Conservation (phyloP, 192 early-diverging fungal genomes). For the Geranomyces michiganensis region DNA sequence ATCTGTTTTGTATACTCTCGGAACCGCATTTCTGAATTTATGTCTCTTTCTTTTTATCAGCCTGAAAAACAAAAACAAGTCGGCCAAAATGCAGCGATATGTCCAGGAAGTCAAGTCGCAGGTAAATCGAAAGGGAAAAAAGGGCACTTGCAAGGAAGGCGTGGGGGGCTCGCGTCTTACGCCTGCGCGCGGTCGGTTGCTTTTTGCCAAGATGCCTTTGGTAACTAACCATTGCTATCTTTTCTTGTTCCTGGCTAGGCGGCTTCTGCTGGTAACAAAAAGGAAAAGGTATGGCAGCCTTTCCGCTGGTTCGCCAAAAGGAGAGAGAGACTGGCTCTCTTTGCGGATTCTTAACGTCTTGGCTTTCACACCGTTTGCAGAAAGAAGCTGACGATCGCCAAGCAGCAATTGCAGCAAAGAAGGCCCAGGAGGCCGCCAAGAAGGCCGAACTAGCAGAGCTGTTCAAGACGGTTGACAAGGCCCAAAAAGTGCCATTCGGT, state of each 20-base stretch:
- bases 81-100: constrained; percentile 85
- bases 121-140: constrained; percentile 27
- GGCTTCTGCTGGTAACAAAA: constrained; percentile 54
- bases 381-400: constrained; percentile 71
- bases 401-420: constrained; percentile 61
- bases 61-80: constrained; percentile 98
- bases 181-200: no score
- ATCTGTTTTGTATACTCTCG: background rate
- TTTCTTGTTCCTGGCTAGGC: constrained; percentile 7
- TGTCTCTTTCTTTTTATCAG: constrained; percentile 80
- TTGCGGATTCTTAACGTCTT: no score
- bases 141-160: no score
- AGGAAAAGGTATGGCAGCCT: constrained; percentile 47
- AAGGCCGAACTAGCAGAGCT: constrained; percentile 87
- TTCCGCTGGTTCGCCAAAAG: no score
- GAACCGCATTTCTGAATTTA: background rate
- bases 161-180: no score
- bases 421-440: constrained; percentile 81
- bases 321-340: no score
- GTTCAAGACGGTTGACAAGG: constrained; percentile 83
- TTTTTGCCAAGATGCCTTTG: no score
- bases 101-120: constrained; percentile 91
- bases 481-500: constrained; percentile 97
- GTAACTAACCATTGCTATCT: background rate
- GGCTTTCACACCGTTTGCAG: constrained; percentile 47